Conservation (phyloP, 2,329 filamentous ascomycete species). For the Pseudocercospora crystallina region DNA sequence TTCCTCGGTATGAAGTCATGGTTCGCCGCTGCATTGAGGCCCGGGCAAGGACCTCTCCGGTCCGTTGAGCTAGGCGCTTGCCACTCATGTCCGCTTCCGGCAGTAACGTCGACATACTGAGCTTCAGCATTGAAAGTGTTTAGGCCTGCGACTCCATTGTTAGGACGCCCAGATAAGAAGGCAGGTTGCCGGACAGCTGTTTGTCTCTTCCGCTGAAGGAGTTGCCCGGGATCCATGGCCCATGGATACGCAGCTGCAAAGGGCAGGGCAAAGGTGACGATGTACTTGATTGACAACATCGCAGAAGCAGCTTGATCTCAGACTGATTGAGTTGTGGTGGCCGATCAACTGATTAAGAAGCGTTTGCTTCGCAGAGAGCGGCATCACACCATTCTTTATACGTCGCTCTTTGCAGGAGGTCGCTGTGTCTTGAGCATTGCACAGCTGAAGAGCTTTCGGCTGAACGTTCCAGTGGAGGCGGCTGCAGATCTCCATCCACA, state of each 20-base stretch:
- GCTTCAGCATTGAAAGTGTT: conserved; percentile 25
- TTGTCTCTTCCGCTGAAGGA: conserved; percentile 4
- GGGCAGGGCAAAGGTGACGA: conserved; percentile 4
- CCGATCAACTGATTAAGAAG: too few species aligned
- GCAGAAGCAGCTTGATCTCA: too few species aligned
- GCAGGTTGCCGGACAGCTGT: conserved; percentile 5
- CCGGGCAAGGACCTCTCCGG: conserved; percentile 30
- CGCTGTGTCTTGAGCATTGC: too few species aligned
- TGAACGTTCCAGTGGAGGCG: too few species aligned
- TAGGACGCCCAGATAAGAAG: conserved; percentile 8
- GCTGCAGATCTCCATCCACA: too few species aligned
- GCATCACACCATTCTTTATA: too few species aligned
- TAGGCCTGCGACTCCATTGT: conserved; percentile 1
- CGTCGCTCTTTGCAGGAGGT: too few species aligned
- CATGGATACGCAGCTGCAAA: conserved; percentile 10
- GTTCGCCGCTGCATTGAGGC: conserved; percentile 12
- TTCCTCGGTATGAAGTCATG: conserved; percentile 22
- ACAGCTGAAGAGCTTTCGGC: too few species aligned
- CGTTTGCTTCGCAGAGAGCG: too few species aligned
- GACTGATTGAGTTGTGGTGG: too few species aligned
- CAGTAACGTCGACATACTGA: conserved; percentile 25
- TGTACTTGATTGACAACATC: too few species aligned
- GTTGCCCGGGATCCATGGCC: conserved; percentile 8
- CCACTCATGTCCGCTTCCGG: conserved; percentile 24
- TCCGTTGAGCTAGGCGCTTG: conserved; percentile 23